A percentile compares a stretch with the other conserved stretches of the same genome.
These are phyloP conservation scores for Lentithecium fluviatile DNA, from an alignment of 495 filamentous ascomycete genomes.

Conservation along the genomic window DNA sequence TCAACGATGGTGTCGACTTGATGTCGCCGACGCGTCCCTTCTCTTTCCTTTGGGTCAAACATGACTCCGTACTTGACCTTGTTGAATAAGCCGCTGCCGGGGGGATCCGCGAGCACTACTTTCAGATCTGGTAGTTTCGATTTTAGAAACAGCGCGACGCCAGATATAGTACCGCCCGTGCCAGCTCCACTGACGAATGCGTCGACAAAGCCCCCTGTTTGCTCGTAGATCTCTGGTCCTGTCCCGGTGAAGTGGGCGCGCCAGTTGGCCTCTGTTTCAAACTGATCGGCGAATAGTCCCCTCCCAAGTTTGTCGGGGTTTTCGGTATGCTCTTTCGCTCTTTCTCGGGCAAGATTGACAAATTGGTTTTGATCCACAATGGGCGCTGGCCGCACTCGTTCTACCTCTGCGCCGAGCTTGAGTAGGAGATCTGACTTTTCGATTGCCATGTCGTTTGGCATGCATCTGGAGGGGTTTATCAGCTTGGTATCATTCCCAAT, in stretches of 20 bases:
- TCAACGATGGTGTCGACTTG: slow-evolving; percentile 97
- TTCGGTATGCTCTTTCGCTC: slow-evolving; percentile 68
- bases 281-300: slow-evolving; percentile 96
- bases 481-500: not conserved
- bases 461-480: slow-evolving; percentile 57
- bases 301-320: slow-evolving; percentile 49
- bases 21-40: slow-evolving; percentile 81
- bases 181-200: slow-evolving; percentile 96
- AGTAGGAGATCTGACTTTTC: slow-evolving; percentile 89
- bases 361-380: slow-evolving; percentile 90
- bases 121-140: slow-evolving; percentile 59
- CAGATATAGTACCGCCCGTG: slow-evolving; percentile 90
- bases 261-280: slow-evolving; percentile 87
- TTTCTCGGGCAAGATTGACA: slow-evolving; percentile 84
- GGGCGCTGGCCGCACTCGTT: slow-evolving; percentile 83
- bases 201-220: slow-evolving; percentile 74
- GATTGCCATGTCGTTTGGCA: slow-evolving; percentile 86
- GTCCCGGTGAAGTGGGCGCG: slow-evolving; percentile 77
- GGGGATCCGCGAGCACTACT: slow-evolving; percentile 88
- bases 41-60: slow-evolving; percentile 83
- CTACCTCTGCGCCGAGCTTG: slow-evolving; percentile 86
- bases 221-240: slow-evolving; percentile 81
- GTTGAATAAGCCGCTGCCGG: slow-evolving; percentile 92
- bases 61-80: slow-evolving; percentile 88
- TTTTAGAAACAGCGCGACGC: slow-evolving; percentile 80